A percentile compares a stretch with the other conserved stretches of the same genome.
Conservation (phyloP, 805 yeast species). For the Alloascoidea africana region DNA sequence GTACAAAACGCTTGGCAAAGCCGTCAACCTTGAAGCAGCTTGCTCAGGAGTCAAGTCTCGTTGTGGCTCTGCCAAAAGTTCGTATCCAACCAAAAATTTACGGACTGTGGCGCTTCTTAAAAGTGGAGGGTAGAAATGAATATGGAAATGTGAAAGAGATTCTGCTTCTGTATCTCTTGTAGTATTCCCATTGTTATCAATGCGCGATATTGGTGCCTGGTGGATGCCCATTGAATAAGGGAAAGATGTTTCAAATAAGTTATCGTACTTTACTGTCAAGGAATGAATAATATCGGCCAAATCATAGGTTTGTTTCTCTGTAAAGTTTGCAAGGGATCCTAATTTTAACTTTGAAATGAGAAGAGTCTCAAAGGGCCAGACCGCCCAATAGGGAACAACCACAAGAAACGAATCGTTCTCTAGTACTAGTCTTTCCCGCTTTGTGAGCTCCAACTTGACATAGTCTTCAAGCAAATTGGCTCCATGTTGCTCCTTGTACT, state of each 20-base stretch:
- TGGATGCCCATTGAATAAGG: constrained; percentile 78
- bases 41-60: constrained; percentile 52
- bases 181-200: constrained; percentile 15
- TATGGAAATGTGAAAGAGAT: constrained; percentile 36
- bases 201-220: constrained; percentile 49
- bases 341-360: constrained; percentile 41
- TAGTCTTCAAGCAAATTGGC: constrained; percentile 48
- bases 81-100: constrained; percentile 65
- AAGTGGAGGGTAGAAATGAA: constrained; percentile 71
- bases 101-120: constrained; percentile 61
- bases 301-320: constrained; percentile 30
- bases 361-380: constrained; percentile 70
- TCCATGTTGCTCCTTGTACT: constrained; percentile 26
- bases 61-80: constrained; percentile 49
- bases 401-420: constrained; percentile 50
- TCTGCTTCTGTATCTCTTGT: background rate
- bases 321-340: constrained; percentile 31
- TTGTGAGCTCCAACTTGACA: constrained; percentile 32
- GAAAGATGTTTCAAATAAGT: constrained; percentile 51
- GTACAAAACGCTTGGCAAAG: constrained; percentile 20
- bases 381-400: constrained; percentile 71
- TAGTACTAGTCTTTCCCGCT: constrained; percentile 30
- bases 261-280: constrained; percentile 54
- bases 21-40: constrained; percentile 42
- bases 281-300: constrained; percentile 37